phyloP scores from a whole-genome alignment of 306 rosid species.

The Nissolia schottii region DNA sequence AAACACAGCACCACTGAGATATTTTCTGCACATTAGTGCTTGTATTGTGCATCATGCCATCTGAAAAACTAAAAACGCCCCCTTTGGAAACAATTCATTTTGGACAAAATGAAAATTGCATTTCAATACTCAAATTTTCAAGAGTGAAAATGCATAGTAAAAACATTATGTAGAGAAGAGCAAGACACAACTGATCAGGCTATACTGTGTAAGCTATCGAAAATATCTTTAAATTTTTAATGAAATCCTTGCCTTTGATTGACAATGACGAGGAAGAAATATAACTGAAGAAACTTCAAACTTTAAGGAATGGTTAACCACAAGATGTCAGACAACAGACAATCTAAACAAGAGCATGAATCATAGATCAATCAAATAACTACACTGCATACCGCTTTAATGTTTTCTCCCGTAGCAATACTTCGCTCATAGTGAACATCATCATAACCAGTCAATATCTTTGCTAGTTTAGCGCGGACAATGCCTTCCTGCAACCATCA shows the following conservation, averaged over 20 bases:
- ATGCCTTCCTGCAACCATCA: constrained; percentile 78
- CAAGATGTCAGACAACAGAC: neutral
- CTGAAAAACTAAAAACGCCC: neutral
- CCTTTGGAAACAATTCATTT: neutral
- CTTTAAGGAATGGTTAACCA: constrained; percentile 2
- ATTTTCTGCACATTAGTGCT: neutral
- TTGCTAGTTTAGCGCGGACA: constrained; percentile 77
- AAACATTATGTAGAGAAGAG: constrained; percentile 2
- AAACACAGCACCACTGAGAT: constrained; percentile 1
- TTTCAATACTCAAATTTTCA: constrained; percentile 5
- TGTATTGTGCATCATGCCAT: neutral
- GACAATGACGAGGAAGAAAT: constrained; percentile 22
- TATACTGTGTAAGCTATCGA: neutral
- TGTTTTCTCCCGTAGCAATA: constrained; percentile 74
- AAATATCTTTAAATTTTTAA: neutral
- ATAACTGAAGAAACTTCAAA: neutral
- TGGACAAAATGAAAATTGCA: neutral
- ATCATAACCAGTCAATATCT: constrained; percentile 59
- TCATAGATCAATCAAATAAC: constrained; percentile 6
- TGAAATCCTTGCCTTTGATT: neutral
- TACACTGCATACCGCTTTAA: constrained; percentile 63
- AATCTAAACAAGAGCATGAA: neutral
- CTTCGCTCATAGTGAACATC: constrained; percentile 91
- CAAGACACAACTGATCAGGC: neutral
- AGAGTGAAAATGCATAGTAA: neutral